Evolutionary conservation across 2,329 filamentous ascomycete genomes (phyloP), one percentile per base, ranked within the genome.

Genomic region (Neospermospora avenae): DNA sequence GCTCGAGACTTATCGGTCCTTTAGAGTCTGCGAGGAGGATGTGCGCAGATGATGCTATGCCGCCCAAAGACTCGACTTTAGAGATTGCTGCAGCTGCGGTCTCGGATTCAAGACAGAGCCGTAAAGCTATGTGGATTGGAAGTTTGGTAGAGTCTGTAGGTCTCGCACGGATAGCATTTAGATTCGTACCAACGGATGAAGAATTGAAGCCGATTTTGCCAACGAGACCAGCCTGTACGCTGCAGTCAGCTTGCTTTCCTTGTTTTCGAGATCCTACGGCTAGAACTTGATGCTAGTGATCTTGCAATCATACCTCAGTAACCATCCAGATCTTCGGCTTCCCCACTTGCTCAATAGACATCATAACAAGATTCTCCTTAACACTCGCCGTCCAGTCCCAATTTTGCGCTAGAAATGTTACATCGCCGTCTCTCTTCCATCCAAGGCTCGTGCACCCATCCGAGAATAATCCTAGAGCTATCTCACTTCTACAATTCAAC

Each of bases 151-250:
- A 67, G 60, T 79, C 74, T 39, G 82, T 75, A 2, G 82, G 81
- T 44, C 74, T 72, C 2, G 79, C 80, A 61, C 75, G 73, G 62
- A 85, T 81, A 3, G 83, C 83, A 66, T 85, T 86, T 31, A 85
- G 73, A 51, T 77, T 78, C 0, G 81, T 79, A 0, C 81, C 83
- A 0, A 86, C 81, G 3, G 81, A 81, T 0, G 69, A 63, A 35
- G 72, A 76, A 65, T 85, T 85, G 60, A 85, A 73, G 0, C 83
- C 83, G 42, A 86, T 84, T 67, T 85, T 70, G 18, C 68, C 68
- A 11, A 70, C 58, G 7, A 70, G 68, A 8, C 68, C 68, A 10
- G 68, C 68, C 61, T 69, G 49, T 39, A 20, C 39, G 55, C 39
- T 6, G 18, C 45, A 59, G 55, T 28, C 39, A 42, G 39, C 39